These are phyloP conservation scores for Colletotrichum sojae DNA, from an alignment of 2,329 filamentous ascomycete genomes.

Conservation along the genomic window DNA sequence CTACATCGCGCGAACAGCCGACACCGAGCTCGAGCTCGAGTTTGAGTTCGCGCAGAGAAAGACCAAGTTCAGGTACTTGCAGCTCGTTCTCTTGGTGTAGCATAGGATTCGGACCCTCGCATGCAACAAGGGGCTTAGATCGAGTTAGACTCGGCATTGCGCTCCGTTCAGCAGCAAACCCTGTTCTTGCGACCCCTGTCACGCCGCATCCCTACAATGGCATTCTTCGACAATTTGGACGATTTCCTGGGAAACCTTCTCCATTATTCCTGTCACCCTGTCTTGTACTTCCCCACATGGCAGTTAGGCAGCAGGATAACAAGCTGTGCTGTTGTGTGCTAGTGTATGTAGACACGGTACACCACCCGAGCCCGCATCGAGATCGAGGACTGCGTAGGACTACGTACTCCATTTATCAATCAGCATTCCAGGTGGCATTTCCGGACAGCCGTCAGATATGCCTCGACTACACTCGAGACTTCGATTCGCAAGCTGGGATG, in stretches of 20 bases:
- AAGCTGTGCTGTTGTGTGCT: not conserved
- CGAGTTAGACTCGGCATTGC: slow-evolving; percentile 41
- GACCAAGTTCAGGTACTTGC: slow-evolving; percentile 1
- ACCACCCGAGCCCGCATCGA: slow-evolving; percentile 14
- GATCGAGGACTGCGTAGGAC: not conserved
- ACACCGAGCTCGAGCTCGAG: too few species aligned
- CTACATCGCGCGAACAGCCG: too few species aligned
- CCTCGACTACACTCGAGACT: too few species aligned
- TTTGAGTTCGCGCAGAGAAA: not conserved
- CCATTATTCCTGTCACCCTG: slow-evolving; percentile 26
- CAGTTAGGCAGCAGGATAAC: slow-evolving; percentile 38
- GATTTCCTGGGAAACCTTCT: slow-evolving; percentile 31
- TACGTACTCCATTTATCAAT: not conserved
- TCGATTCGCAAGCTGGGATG: too few species aligned
- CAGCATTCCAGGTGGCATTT: not conserved
- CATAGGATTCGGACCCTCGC: slow-evolving; percentile 24
- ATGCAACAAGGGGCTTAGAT: slow-evolving; percentile 16
- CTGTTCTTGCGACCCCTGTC: slow-evolving; percentile 17
- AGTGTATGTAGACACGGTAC: too few species aligned
- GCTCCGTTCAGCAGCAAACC: slow-evolving; percentile 39
- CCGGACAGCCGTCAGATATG: too few species aligned
- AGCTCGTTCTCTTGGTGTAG: not conserved
- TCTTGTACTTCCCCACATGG: slow-evolving; percentile 25
- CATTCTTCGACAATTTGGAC: slow-evolving; percentile 30
- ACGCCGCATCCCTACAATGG: slow-evolving; percentile 23